Evolutionary conservation across 2,329 filamentous ascomycete genomes (phyloP), one percentile per base, ranked within the genome.

Genomic region (Bipolaris oryzae): DNA sequence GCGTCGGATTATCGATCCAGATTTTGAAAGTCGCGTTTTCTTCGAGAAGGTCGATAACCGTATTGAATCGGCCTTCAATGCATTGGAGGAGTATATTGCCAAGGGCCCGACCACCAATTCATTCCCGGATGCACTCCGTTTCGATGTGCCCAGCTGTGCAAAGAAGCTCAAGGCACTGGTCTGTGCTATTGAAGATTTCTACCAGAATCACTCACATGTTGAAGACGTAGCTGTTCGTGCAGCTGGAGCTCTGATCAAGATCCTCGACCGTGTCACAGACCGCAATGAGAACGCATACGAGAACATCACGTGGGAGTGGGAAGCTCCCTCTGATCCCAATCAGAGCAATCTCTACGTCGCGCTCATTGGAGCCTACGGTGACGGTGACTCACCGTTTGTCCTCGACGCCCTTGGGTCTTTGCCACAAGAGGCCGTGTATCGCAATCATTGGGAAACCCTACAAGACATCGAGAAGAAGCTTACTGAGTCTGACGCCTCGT

Each of bases 11-110:
- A 69, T 76, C 25, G 66, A 71, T 31, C 63, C 68, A 7, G 61
- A 57, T n/a, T 76, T 76, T 48, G 69, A 72, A 50, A 62, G 64
- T n/a, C 62, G 68, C 4, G 67, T 72, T 6, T 76, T 74, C 61
- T 74, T 76, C 42, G 65, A 73, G 18, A 76, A 76, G 52, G 67
- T 76, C 41, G 67, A 71, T 18, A 66, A 61, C 44, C 70, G 72
- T 20, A 68, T 72, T 35, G 53, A 55, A 20, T 58, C 60, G n/a
- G 58, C 69, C 1, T 73, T 76, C 60, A 61, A 63, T 13, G 69
- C 64, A 3, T 46, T 76, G 46, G 68, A 73, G 39, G 63, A 74
- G 31, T 73, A 74, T 48, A 69, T 74, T 20, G 55, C 53, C 7
- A 51, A 68, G 34, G 72, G 72, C 3, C 66, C 72, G 0, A 70